Conservation (phyloP, 2,329 filamentous ascomycete genomes). For the Chaetoscypha palmicola region DNA sequence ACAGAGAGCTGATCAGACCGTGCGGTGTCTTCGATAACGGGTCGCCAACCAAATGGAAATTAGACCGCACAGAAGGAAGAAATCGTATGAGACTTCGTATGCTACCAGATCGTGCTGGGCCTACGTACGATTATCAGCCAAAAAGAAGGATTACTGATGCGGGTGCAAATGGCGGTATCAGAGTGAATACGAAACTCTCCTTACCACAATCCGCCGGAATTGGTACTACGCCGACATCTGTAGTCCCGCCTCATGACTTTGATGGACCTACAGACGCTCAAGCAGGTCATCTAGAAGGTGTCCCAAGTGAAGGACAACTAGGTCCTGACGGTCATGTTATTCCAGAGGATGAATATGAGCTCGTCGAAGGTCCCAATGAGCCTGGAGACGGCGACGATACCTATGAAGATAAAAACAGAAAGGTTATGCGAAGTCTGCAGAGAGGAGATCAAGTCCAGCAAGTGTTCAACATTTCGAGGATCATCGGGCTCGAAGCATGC, state of each 20-base stretch:
- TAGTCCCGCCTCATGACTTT: slow-evolving; percentile 9
- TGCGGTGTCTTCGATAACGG: slow-evolving; percentile 71
- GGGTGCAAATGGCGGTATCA: slow-evolving; percentile 32
- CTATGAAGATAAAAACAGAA: slow-evolving; percentile 96
- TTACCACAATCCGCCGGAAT: slow-evolving; percentile 8
- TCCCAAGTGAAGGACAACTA: slow-evolving; percentile 11
- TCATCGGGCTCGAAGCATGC: slow-evolving; percentile 86
- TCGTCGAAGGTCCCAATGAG: slow-evolving; percentile 90
- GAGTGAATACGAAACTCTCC: slow-evolving; percentile 28
- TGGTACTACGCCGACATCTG: slow-evolving; percentile 11
- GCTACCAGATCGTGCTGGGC: slow-evolving; percentile 65
- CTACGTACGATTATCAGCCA: slow-evolving; percentile 72
- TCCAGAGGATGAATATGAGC: slow-evolving; percentile 84
- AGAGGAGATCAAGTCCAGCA: slow-evolving; percentile 87
- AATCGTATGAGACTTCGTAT: slow-evolving; percentile 91
- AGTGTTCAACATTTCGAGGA: slow-evolving; percentile 91
- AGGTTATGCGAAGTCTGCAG: slow-evolving; percentile 90
- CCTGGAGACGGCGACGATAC: slow-evolving; percentile 65
- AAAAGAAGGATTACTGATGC: slow-evolving; percentile 60
- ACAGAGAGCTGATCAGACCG: slow-evolving; percentile 68
- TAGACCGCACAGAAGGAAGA: slow-evolving; percentile 90
- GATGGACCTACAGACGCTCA: slow-evolving; percentile 12
- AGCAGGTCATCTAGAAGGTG: slow-evolving; percentile 11
- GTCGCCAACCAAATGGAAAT: slow-evolving; percentile 68
- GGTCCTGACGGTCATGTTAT: slow-evolving; percentile 22